These are phyloP conservation scores for Nakazawaea siamensis DNA, from an alignment of 805 yeast genomes.

Conservation along the genomic window DNA sequence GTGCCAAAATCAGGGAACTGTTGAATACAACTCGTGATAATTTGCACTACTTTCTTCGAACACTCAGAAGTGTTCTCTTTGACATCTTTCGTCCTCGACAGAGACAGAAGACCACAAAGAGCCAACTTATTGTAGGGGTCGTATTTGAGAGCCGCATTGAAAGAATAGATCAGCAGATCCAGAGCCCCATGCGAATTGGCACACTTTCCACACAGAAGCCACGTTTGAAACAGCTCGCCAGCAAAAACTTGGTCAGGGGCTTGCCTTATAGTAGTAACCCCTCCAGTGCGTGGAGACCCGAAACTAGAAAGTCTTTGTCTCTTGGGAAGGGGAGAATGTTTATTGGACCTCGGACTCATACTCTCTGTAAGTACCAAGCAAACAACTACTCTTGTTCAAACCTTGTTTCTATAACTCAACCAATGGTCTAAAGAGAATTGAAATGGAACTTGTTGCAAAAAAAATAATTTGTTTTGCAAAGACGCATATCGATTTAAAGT, in stretches of 20 bases:
- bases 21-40: slow-evolving; percentile 30
- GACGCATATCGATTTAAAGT: too few relatives aligned
- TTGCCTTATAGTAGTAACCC: too few relatives aligned
- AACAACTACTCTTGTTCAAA: too few relatives aligned
- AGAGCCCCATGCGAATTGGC: slow-evolving; percentile 32
- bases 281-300: too few relatives aligned
- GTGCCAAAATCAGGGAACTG: slow-evolving; percentile 28
- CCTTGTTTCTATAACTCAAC: too few relatives aligned
- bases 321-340: too few relatives aligned
- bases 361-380: too few relatives aligned
- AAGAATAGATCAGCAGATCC: slow-evolving; percentile 33
- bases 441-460: too few relatives aligned
- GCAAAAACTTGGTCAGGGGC: slow-evolving; percentile 4
- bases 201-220: slow-evolving; percentile 39
- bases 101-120: slow-evolving; percentile 32
- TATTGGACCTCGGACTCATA: too few relatives aligned
- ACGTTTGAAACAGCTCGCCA: slow-evolving; percentile 26
- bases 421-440: too few relatives aligned
- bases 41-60: slow-evolving; percentile 29
- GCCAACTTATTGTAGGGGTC: slow-evolving; percentile 32
- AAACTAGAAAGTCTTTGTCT: too few relatives aligned
- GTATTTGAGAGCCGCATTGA: slow-evolving; percentile 32
- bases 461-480: too few relatives aligned
- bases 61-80: slow-evolving; percentile 30
- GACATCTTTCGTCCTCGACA: slow-evolving; percentile 31